Evolutionary conservation across 2,329 filamentous ascomycete genomes (phyloP), one percentile per base, ranked within the genome.

Genomic region (Fusarium sp.): DNA sequence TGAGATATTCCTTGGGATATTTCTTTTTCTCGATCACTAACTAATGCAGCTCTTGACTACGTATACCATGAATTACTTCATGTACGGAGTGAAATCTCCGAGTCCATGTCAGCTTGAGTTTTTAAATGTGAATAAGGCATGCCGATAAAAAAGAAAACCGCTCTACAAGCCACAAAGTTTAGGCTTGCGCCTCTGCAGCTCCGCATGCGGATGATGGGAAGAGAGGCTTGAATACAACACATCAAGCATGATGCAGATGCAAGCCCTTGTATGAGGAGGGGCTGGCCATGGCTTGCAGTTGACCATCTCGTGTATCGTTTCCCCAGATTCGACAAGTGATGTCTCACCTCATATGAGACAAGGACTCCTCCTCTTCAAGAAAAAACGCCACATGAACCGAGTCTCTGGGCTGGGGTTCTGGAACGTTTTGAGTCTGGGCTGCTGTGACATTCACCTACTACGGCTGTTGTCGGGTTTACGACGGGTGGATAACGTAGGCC

Each of bases 121-220:
- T 44, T 7, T 16, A 7, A 44, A 6, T 44, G 14, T 34, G 1
- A 45, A 22, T 20, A 42, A 45, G 22, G 18, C 22, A 22, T n/a
- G 9, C 20, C 16, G 7, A 13, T 13, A 44, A 24, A 27, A 11
- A 49, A 14, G 29, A 18, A 29, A 37, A 37, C 3, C 20, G 63
- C 24, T 34, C 30, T 49, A 11, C 32, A 49, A 44, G 47, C 41
- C 45, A 22, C 22, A 37, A 24, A 27, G 29, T 59, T 20, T 40
- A 11, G 20, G 58, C 27, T 49, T 42, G 34, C 22, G 13, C 41
- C 34, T 34, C 37, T 29, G 10, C 34, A 14, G 32, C 52, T 67
- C 57, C 57, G 47, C 32, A 49, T 54, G 20, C 51, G 47, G 63
- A 52, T 37, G 22, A 57, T 41, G 34, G 47, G 65, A 67, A 45